Percentiles rank a stretch among this genome's conserved stretches.
phyloP scores from a whole-genome alignment of 148 eudicot genomes.

The Nyssa sinensis region DNA sequence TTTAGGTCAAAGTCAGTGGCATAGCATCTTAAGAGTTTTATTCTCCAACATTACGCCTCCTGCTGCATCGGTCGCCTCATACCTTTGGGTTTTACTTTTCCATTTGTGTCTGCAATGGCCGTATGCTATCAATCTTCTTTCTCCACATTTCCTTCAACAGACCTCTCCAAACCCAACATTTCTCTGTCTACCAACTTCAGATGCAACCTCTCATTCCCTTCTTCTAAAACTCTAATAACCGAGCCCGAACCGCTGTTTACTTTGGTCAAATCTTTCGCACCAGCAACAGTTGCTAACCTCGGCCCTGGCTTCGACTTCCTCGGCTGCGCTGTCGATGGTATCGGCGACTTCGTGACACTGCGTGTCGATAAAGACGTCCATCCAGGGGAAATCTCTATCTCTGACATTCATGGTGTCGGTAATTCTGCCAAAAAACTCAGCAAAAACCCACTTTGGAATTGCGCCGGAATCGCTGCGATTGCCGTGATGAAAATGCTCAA shows the following conservation, averaged over 20 bases:
- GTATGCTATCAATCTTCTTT: slow-evolving; percentile 31
- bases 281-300: slow-evolving; percentile 95
- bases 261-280: slow-evolving; percentile 82
- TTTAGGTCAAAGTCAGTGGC: no score
- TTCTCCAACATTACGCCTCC: no score
- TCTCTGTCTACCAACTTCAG: slow-evolving; percentile 12
- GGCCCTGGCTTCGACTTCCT: slow-evolving; percentile 95
- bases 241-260: slow-evolving; percentile 72
- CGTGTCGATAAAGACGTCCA: slow-evolving; percentile 45
- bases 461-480: slow-evolving; percentile 90
- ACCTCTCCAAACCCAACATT: slow-evolving; percentile 8
- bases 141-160: slow-evolving; percentile 12
- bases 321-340: slow-evolving; percentile 83
- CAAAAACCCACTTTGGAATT: slow-evolving; percentile 59
- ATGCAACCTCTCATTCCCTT: slow-evolving; percentile 44
- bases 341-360: slow-evolving; percentile 76
- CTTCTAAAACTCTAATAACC: slow-evolving; percentile 18
- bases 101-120: slow-evolving; percentile 36
- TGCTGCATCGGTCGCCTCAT: no score
- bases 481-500: slow-evolving; percentile 73
- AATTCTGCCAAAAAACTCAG: slow-evolving; percentile 39
- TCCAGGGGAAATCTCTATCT: slow-evolving; percentile 66
- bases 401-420: slow-evolving; percentile 49
- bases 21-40: no score
- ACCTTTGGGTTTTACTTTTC: no score